Percentiles rank a stretch among this genome's conserved stretches.
These are phyloP conservation scores for Flaveria floridana DNA, from an alignment of 140 eudicot genomes.

Conservation along the genomic window DNA sequence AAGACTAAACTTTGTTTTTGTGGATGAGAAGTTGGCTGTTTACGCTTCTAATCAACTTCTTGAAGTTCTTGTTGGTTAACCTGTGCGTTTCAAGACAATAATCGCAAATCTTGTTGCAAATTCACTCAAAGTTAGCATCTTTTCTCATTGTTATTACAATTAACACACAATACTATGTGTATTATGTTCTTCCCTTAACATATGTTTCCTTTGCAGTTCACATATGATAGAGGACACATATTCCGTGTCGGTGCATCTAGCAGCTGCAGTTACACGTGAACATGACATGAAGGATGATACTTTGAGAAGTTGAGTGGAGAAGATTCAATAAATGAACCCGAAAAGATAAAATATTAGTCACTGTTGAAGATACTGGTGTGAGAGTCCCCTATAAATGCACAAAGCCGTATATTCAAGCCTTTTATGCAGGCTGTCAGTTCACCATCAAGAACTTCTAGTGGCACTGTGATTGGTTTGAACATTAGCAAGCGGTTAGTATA, in stretches of 20 bases:
- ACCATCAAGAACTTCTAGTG: slow-evolving; percentile 78
- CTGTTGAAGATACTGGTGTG: slow-evolving; percentile 86
- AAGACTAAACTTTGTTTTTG: slow-evolving; percentile 8
- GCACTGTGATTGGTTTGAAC: slow-evolving; percentile 88
- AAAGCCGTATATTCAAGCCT: slow-evolving; percentile 65
- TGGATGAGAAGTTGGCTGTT: slow-evolving; percentile 55
- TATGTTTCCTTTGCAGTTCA: slow-evolving; percentile 55
- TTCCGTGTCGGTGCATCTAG: slow-evolving; percentile 75
- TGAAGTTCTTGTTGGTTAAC: slow-evolving; percentile 75
- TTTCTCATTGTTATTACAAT: slow-evolving; percentile 21
- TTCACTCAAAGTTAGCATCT: slow-evolving; percentile 66
- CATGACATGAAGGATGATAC: slow-evolving; percentile 51
- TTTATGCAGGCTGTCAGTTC: slow-evolving; percentile 97
- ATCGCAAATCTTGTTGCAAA: slow-evolving; percentile 85
- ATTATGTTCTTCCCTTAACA: background rate
- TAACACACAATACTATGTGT: background rate
- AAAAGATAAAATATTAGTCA: slow-evolving; percentile 54
- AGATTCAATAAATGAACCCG: slow-evolving; percentile 35
- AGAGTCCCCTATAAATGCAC: slow-evolving; percentile 71
- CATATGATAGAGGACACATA: slow-evolving; percentile 77
- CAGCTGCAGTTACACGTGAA: slow-evolving; percentile 49
- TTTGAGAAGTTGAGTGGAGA: slow-evolving; percentile 39
- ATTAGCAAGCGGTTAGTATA: slow-evolving; percentile 78
- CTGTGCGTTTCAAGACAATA: slow-evolving; percentile 78
- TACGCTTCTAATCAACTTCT: slow-evolving; percentile 80